Base-by-base conservation (phyloP, 1,284 basidiomycete species). In the Ganoderma lingzhi region DNA sequence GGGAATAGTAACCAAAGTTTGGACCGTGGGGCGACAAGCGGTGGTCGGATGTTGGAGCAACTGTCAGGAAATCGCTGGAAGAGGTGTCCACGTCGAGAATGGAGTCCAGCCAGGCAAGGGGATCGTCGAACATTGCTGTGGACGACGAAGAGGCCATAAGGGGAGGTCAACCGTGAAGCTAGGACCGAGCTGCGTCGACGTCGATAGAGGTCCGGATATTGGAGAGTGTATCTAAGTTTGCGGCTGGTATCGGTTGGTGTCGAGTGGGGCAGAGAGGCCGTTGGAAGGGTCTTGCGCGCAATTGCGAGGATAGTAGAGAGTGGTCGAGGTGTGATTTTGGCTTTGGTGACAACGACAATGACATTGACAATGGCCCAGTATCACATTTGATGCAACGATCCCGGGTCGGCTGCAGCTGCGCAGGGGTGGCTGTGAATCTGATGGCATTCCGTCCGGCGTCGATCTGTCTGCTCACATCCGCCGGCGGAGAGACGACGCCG, bases 31-130 rank as follows among this genome's bases (percentile, higher is more conserved):
- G 59, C 0, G 60, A 62, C 42, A 39, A 15, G 60, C 17, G 60
- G 44, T 28, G 15, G n/a, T 41, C 48, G 30, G 23, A 56, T 35
- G 32, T 8, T 19, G 23, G 23, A 4, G 23, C 10, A 28, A 9
- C 23, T 53, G 53, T 35, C 10, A 37, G 28, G 41, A 55, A 41
- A n/a, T 39, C 28, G 15, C 14, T 28, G n/a, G 62, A 41, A 19
- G 56, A 55, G 10, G 35, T 14, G 42, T 17, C 12, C 30, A 28
- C 48, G 3, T 53, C 48, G 12, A 48, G 56, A n/a, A 58, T n/a
- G 28, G 67, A 56, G 37, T 65, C 63, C 19, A 68, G 39, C 67
- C 67, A 68, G n/a, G 59, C 41, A 23, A 68, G 39, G 41, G 67
- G 53, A 15, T 59, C 39, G 48, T 64, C 63, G 23, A 45, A n/a